These are phyloP conservation scores for Starmerella ratchasimensis DNA, from an alignment of 805 yeast genomes.

Conservation along the genomic window DNA sequence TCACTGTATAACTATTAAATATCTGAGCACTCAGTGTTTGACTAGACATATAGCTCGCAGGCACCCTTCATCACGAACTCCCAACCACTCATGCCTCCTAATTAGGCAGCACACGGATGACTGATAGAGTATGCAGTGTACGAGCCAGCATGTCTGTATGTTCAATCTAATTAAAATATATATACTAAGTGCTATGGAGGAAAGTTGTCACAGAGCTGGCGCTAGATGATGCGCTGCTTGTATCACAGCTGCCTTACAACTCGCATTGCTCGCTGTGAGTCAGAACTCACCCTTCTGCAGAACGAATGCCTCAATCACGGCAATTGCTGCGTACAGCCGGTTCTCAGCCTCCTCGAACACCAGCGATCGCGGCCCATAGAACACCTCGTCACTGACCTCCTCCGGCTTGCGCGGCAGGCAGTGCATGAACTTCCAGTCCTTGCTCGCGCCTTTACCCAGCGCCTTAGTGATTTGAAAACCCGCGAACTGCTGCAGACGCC, in stretches of 20 bases:
- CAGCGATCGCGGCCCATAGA: constrained; percentile 66
- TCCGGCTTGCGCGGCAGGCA: constrained; percentile 92
- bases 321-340: constrained; percentile 89
- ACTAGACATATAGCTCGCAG: no score
- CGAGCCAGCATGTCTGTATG: no score
- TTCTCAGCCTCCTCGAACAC: constrained; percentile 96
- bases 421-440: constrained; percentile 86
- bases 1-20: no score
- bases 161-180: not conserved
- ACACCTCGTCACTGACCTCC: constrained; percentile 88
- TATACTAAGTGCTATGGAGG: not conserved
- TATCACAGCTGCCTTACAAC: no score
- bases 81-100: no score
- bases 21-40: no score
- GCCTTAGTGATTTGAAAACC: constrained; percentile 75
- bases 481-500: constrained; percentile 62
- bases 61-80: no score
- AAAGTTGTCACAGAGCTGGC: no score
- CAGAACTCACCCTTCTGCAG: constrained; percentile 49
- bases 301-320: constrained; percentile 82
- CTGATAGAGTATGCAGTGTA: no score
- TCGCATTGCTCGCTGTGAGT: no score
- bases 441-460: constrained; percentile 43
- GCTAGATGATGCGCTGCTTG: no score
- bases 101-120: no score